Percentiles rank a stretch among this genome's conserved stretches.
Conservation (phyloP, 1,139 yeast species). For the Diutina sp. region DNA sequence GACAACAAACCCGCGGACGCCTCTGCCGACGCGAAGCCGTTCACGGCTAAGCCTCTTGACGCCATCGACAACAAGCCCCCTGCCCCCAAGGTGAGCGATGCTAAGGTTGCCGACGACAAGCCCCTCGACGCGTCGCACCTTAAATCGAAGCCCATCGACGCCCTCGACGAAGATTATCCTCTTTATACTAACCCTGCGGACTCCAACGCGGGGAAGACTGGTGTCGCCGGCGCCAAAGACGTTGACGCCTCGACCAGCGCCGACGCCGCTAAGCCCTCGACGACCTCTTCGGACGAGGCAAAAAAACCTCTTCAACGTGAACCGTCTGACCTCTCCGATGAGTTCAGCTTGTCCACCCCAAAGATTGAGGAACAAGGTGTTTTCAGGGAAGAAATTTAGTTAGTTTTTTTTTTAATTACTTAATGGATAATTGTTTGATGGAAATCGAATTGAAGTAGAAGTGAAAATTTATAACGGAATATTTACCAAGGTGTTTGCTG, state of each 20-base stretch:
- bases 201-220: neutral
- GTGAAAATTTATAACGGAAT: too few relatives aligned
- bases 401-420: neutral
- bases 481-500: neutral
- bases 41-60: neutral
- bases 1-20: too few relatives aligned
- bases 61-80: neutral
- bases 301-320: neutral
- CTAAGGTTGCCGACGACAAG: neutral
- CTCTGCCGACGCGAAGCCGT: too few relatives aligned
- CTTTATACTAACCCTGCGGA: neutral
- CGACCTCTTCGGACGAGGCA: neutral
- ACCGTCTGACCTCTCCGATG: neutral
- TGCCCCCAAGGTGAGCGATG: neutral
- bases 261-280: neutral
- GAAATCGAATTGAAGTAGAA: neutral
- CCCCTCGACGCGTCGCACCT: neutral
- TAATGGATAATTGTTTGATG: neutral
- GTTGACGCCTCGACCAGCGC: neutral
- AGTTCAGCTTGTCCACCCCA: neutral
- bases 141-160: neutral
- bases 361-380: neutral
- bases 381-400: neutral
- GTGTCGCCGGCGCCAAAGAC: neutral
- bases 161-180: neutral